Evolutionary conservation across 1,284 basidiomycete species (phyloP), one percentile per base, ranked within the genome.

Genomic region (Athelia psychrophila): DNA sequence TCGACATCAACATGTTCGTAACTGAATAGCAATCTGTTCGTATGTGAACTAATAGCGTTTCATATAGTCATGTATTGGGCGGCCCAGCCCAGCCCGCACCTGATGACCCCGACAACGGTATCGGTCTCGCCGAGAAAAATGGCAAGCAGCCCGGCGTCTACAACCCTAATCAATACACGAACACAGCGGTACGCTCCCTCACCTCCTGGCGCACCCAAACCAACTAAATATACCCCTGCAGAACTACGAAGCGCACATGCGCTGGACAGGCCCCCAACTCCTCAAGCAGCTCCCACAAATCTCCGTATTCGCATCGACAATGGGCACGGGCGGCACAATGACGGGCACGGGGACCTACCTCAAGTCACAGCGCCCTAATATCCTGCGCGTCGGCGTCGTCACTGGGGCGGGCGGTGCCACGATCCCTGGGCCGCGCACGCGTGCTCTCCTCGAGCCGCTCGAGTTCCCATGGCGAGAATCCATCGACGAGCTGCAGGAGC

Each of bases 301-400:
- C 6, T 33, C 30, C 23, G 48, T 49, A 3, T 49, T 49, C 22
- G 13, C 16, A 10, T 24, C 48, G 6, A 33, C 48, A 8, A 38
- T 49, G 36, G 48, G 48, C 15, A 49, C 48, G 9, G 30, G 27
- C n/a, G 48, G 48, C 35, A 49, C 48, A 19, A 49, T 49, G 48
- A 38, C 48, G 9, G 48, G 48, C 9, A 49, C 48, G 12, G 48
- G 48, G 18, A 10, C 3, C 19, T 49, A 36, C 35, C 48, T 49
- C 20, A 33, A 25, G 8, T 18, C n/a, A n/a, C 13, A 20, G 15
- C 20, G 15, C 3, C 48, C 48, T 12, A 32, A 38, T 15, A n/a
- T 49, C 20, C 18, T 49, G 18, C 30, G 36, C 16, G 18, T 49
- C 9, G 48, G 48, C 4, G 48, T 38, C 12, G 30, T 49, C 22